Evolutionary conservation across 805 yeast genomes (phyloP).

Genomic region (Myxozyma kluyveri): DNA sequence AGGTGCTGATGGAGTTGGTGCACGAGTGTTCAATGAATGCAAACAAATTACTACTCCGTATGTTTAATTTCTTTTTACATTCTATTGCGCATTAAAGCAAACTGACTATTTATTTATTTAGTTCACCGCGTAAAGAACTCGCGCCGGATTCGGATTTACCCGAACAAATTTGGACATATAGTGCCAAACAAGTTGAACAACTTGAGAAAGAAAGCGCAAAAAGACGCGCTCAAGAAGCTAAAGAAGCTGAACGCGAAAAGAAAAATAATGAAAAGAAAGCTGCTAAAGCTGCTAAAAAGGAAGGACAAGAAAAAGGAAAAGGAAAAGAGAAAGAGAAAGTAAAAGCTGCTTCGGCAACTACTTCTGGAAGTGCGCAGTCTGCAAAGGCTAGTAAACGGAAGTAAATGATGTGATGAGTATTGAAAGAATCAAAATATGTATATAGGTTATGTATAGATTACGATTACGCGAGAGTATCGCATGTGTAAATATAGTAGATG

Average conservation of each 20-base stretch:
- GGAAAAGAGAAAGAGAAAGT: not conserved
- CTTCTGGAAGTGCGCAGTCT: no score
- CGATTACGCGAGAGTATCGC: no score
- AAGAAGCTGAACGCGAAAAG: no score
- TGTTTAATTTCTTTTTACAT: not conserved
- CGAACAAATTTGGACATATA: slow-evolving; percentile 55
- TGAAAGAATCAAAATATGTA: no score
- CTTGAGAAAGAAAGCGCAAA: slow-evolving; percentile 59
- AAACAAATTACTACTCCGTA: slow-evolving; percentile 33
- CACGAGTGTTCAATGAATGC: slow-evolving; percentile 73
- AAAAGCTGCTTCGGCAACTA: not conserved
- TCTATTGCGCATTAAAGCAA: no score
- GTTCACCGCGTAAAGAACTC: slow-evolving; percentile 61
- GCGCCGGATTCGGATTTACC: slow-evolving; percentile 57
- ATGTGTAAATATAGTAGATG: not conserved
- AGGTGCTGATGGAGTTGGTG: slow-evolving; percentile 59
- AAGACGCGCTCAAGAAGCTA: slow-evolving; percentile 31
- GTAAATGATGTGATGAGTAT: no score
- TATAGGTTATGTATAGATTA: no score
- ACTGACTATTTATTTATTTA: not conserved
- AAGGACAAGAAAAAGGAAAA: no score
- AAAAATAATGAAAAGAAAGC: no score
- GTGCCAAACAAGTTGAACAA: slow-evolving; percentile 54
- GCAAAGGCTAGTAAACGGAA: no score
- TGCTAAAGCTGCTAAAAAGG: no score